A percentile compares a stretch with the other conserved stretches of the same genome.
Conservation (phyloP, 148 eudicot species). For the Chenopodium suecicum region DNA sequence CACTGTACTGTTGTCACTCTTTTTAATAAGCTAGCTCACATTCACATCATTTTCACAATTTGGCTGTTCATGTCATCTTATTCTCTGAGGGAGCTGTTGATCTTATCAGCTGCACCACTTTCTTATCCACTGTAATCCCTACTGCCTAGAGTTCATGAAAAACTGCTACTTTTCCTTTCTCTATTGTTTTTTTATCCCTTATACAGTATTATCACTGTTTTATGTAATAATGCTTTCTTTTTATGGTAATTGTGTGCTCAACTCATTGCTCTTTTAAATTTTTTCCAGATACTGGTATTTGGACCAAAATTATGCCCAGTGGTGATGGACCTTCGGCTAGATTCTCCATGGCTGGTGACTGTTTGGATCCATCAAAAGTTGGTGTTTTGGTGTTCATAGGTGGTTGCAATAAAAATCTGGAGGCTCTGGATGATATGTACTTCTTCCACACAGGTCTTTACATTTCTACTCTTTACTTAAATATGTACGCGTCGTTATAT, state of each 20-base stretch:
- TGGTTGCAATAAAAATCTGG: conserved; percentile 83
- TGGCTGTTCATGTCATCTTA: conserved; percentile 3
- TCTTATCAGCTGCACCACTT: neutral
- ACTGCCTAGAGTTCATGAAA: neutral
- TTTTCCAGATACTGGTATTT: conserved; percentile 57
- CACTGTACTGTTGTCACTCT: neutral
- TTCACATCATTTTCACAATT: neutral
- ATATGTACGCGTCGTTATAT: neutral
- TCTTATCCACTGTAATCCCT: too few relatives aligned
- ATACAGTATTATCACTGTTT: neutral
- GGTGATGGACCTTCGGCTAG: conserved; percentile 91
- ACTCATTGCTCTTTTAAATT: conserved; percentile 9
- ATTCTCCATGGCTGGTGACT: conserved; percentile 91
- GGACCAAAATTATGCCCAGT: conserved; percentile 62
- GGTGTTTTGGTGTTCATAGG: conserved; percentile 80
- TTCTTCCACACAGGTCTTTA: conserved; percentile 74
- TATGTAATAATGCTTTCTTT: neutral
- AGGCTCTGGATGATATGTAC: conserved; percentile 88
- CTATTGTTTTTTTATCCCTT: neutral
- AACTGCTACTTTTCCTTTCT: neutral
- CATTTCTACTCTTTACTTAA: neutral
- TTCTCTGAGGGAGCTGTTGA: neutral
- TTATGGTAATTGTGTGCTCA: neutral
- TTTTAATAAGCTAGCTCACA: neutral
- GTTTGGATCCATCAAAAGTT: conserved; percentile 69